Percentiles rank a stretch among this genome's conserved stretches.
Evolutionary conservation across 1,284 basidiomycete genomes (phyloP).

Genomic region (Ganoderma meredithae): DNA sequence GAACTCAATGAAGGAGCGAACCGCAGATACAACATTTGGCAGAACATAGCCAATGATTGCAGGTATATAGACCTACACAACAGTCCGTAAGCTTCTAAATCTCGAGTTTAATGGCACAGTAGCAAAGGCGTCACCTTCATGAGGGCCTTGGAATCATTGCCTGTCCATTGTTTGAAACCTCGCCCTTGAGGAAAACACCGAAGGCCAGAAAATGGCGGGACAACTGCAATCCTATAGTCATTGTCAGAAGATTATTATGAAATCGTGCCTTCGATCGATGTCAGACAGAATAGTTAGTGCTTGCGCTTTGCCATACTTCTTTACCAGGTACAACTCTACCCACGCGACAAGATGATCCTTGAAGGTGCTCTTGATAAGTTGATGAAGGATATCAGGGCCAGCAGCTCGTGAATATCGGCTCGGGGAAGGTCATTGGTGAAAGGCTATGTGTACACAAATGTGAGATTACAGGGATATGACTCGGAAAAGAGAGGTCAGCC

Average conservation of each 20-base stretch:
- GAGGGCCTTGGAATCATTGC: constrained; percentile 33
- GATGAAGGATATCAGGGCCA: constrained; percentile 18
- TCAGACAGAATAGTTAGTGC: constrained; percentile 19
- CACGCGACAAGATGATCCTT: constrained; percentile 35
- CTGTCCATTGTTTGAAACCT: constrained; percentile 38
- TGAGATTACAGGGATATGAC: neutral
- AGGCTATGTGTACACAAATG: constrained; percentile 10
- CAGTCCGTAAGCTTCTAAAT: neutral
- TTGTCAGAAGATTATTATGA: neutral
- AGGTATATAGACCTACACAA: constrained; percentile 26
- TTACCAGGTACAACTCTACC: constrained; percentile 18
- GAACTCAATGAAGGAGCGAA: constrained; percentile 28
- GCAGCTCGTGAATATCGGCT: constrained; percentile 20
- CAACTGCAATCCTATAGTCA: constrained; percentile 20
- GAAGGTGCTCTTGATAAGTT: constrained; percentile 16
- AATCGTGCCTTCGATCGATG: constrained; percentile 32
- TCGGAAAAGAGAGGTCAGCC: too few relatives aligned
- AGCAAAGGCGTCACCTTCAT: constrained; percentile 31
- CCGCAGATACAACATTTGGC: constrained; percentile 10
- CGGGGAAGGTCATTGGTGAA: constrained; percentile 22
- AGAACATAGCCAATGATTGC: constrained; percentile 29
- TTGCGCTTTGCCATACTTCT: neutral
- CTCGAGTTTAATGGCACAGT: neutral
- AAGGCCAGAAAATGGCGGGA: constrained; percentile 29
- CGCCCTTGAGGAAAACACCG: constrained; percentile 32